Evolutionary conservation across 352 stramenopile species (phyloP).

Genomic region (Pythium volutum): DNA sequence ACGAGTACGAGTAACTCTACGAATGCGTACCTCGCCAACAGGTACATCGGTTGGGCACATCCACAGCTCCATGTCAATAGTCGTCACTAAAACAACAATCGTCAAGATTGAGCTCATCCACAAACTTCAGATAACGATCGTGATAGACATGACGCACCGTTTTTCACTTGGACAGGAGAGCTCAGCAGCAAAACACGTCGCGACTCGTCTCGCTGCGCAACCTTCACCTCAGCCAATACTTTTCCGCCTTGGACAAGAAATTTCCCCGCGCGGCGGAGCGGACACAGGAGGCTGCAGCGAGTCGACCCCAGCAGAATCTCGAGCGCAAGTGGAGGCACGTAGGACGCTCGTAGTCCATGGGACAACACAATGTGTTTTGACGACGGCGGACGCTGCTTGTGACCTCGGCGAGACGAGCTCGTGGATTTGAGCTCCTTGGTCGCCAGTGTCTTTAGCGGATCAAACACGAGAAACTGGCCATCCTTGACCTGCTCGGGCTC

Average conservation of each 20-base stretch:
- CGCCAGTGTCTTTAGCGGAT: conserved; percentile 79
- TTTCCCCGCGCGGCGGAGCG: conserved; percentile 78
- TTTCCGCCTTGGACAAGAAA: conserved; percentile 87
- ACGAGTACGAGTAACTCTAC: not conserved
- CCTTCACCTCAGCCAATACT: conserved; percentile 85
- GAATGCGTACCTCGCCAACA: conserved; percentile 43
- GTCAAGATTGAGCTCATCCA: not conserved
- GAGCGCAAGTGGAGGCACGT: conserved; percentile 80
- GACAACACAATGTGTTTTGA: conserved; percentile 69
- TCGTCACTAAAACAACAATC: conserved; percentile 44
- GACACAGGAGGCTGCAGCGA: conserved; percentile 76
- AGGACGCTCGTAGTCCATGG: conserved; percentile 71
- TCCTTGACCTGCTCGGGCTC: conserved; percentile 79
- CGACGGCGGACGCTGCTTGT: conserved; percentile 24
- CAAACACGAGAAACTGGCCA: conserved; percentile 83
- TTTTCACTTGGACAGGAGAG: conserved; percentile 88
- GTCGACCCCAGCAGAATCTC: conserved; percentile 77
- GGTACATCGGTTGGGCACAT: conserved; percentile 52
- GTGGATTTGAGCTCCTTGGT: conserved; percentile 39
- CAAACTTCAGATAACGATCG: not conserved
- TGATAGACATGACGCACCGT: conserved; percentile 39
- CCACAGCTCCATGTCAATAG: conserved; percentile 81
- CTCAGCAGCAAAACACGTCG: conserved; percentile 79
- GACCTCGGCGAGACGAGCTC: conserved; percentile 13
- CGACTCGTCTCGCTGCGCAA: conserved; percentile 83